Evolutionary conservation across 768 basidiomycete species (phyloP), one percentile per base, ranked within the genome.

Genomic region (Amanita jacksonii): DNA sequence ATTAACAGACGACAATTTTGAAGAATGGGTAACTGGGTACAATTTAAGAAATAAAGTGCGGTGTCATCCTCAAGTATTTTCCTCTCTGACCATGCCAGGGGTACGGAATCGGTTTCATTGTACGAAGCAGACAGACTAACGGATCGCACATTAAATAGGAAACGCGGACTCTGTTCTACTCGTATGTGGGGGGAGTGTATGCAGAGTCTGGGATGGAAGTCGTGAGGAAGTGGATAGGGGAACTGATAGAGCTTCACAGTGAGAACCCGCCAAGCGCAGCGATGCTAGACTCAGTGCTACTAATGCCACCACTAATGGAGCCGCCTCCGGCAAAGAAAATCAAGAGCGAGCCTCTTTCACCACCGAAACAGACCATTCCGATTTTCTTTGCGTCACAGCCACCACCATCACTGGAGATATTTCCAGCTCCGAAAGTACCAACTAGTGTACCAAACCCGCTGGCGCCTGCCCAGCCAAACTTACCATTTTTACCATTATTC

Each of bases 401-500:
- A 43, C 56, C 61, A 28, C 52, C 59, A 43, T 58, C 60, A 4
- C 47, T 54, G 25, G 41, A 39, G 27, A 45, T 30, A 15, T 44
- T 43, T 27, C 50, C 45, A n/a, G 63, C 61, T 5, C 61, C 55
- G 25, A 31, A 37, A 31, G 38, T 44, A 8, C 30, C 39, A 6
- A 8, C 23, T 37, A 9, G 54, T 20, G 53, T 63, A 28, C 56
- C 67, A 9, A 85, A 83, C 57, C 77, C 81, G 23, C 55, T 80
- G 40, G 67, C 78, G 20, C 77, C 79, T 12, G 79, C 78, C n/a
- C 75, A 76, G 53, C 79, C 78, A 2, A 63, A 67, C 41, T 57
- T 76, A 13, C 76, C 83, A 10, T 84, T 81, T 58, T 61, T 87
- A 30, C 78, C 84, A 0, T 54, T 81, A 23, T 86, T 87, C 61